Conservation (phyloP, 495 filamentous ascomycete genomes). For the Lindgomyces ingoldianus region DNA sequence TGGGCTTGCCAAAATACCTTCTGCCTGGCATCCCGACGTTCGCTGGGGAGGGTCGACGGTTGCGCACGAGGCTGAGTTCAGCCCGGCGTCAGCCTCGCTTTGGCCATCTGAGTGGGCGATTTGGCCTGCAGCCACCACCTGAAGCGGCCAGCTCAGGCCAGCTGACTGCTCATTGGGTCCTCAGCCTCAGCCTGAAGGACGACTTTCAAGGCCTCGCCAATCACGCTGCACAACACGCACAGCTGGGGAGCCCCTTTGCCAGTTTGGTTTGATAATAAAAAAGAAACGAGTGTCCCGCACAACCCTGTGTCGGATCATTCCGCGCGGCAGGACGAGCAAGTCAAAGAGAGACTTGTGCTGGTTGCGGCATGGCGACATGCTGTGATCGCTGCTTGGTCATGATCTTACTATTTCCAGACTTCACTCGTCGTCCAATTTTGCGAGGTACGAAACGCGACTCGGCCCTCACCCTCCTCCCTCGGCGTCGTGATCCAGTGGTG, state of each 20-base stretch:
- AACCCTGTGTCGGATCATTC: conserved; percentile 31
- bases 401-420: conserved; percentile 19
- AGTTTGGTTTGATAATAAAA: conserved; percentile 25
- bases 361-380: not conserved
- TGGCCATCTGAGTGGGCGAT: conserved; percentile 36
- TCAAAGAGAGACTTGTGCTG: conserved; percentile 9
- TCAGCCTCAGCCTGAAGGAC: conserved; percentile 21
- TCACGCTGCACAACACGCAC: conserved; percentile 8
- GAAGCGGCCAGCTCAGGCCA: conserved; percentile 15
- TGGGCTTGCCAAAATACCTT: conserved; percentile 27
- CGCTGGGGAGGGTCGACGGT: conserved; percentile 6
- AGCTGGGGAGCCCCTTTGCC: conserved; percentile 27
- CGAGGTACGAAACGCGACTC: not conserved
- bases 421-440: conserved; percentile 16
- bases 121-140: conserved; percentile 34
- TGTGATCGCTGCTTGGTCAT: conserved; percentile 14
- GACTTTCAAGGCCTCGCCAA: conserved; percentile 16
- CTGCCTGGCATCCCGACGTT: conserved; percentile 37
- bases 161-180: not conserved
- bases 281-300: conserved; percentile 32
- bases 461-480: no score
- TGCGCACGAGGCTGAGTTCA: conserved; percentile 38
- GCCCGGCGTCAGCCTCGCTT: conserved; percentile 40
- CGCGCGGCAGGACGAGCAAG: conserved; percentile 6
- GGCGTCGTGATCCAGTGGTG: no score